phyloP scores from a whole-genome alignment of 1,139 yeast genomes.

The Kodamaea anthophila region DNA sequence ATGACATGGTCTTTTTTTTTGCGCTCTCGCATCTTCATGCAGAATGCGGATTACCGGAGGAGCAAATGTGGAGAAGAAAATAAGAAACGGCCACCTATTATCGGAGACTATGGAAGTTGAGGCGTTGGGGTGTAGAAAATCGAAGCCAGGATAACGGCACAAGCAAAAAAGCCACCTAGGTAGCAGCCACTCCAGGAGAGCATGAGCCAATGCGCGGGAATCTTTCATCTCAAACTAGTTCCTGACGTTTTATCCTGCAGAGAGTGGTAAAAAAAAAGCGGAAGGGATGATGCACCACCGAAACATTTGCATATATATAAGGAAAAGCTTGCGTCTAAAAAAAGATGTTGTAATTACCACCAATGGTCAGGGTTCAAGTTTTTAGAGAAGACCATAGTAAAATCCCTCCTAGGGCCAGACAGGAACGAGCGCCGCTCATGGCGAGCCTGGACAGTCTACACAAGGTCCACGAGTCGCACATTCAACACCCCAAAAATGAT shows the following conservation, averaged over 20 bases:
- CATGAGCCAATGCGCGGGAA: too few relatives aligned
- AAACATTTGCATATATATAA: neutral
- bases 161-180: too few relatives aligned
- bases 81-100: too few relatives aligned
- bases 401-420: constrained; percentile 8
- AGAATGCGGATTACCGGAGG: neutral
- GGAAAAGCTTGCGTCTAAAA: neutral
- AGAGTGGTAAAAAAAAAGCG: neutral
- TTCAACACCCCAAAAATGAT: neutral
- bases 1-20: neutral
- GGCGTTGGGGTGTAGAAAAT: too few relatives aligned
- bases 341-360: neutral
- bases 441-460: too few relatives aligned
- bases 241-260: neutral
- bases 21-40: neutral
- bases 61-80: neutral
- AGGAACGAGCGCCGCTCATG: constrained; percentile 7
- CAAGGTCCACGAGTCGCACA: neutral
- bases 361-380: constrained; percentile 8
- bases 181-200: too few relatives aligned
- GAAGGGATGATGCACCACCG: neutral
- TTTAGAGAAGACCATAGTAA: constrained; percentile 7
- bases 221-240: too few relatives aligned
- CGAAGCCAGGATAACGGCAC: too few relatives aligned
- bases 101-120: too few relatives aligned